A percentile compares a stretch with the other conserved stretches of the same genome.
Evolutionary conservation across 352 stramenopile genomes (phyloP).

Genomic region (Phytophthora idaei): DNA sequence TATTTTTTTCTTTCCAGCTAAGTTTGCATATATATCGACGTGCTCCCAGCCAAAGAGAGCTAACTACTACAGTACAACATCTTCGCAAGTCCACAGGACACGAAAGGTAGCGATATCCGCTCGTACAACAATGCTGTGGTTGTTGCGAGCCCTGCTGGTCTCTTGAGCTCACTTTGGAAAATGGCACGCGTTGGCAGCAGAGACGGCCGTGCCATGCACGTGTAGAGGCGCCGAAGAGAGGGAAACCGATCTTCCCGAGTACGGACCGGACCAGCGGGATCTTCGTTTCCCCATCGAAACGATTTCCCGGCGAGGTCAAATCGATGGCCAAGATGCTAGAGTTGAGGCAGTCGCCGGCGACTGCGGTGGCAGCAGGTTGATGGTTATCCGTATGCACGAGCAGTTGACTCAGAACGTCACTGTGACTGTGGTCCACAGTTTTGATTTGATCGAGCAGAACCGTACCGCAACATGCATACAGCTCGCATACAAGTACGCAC

Average conservation of each 20-base stretch:
- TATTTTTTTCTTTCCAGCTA: too few species aligned
- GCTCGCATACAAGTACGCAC: too few species aligned
- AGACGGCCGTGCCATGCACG: constrained; percentile 9
- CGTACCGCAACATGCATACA: too few species aligned
- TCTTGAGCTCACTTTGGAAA: not conserved
- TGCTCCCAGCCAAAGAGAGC: too few species aligned
- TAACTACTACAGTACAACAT: too few species aligned
- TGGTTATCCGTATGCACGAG: constrained; percentile 26
- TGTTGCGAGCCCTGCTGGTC: not conserved
- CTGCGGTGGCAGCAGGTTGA: constrained; percentile 23
- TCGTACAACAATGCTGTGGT: not conserved
- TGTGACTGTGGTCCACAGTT: not conserved
- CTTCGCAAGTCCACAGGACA: too few species aligned
- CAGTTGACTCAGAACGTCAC: constrained; percentile 17
- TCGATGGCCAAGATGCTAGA: constrained; percentile 10
- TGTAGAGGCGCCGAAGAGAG: constrained; percentile 17
- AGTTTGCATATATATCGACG: too few species aligned
- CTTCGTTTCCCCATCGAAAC: constrained; percentile 26
- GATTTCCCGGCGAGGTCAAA: constrained; percentile 7
- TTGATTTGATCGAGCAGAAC: too few species aligned
- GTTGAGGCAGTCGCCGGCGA: constrained; percentile 8
- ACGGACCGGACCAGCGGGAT: constrained; percentile 15
- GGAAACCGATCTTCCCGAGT: constrained; percentile 1
- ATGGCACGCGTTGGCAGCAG: not conserved
- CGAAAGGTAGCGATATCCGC: too few species aligned